Base-by-base conservation (phyloP, 495 filamentous ascomycete species). In the Penicillium angulare region DNA sequence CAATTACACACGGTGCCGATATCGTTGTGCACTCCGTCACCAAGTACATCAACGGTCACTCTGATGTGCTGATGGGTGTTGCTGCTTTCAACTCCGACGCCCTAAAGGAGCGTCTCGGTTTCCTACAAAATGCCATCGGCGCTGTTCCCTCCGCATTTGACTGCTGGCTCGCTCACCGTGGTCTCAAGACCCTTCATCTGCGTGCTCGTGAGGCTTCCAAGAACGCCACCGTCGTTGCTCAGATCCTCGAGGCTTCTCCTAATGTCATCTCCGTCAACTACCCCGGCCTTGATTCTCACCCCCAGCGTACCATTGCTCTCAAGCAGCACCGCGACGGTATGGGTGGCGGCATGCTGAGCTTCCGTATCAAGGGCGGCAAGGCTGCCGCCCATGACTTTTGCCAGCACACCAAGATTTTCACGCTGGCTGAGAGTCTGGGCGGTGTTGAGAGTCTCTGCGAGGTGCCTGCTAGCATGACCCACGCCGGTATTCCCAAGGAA, bases 21-120 rank as follows among this genome's bases (percentile, higher is more conserved):
- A 91, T 99, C 39, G 93, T 97, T 35, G 85, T 97, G n/a, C 93
- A 99, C 77, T 92, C 87, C 32, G 93, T 99, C n/a, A 99, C 93
- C 7, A 99, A 99, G 70, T 99, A 97, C 73, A 97, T 99, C 69
- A 99, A 99, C 65, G 93, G 93, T 6, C 93, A 99, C 72, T 86
- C 82, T 9, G 92, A 99, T 66, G 93, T 99, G n/a, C 79, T 96
- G 44, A 99, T 99, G 93, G 93, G 93, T 50, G 85, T 89, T 26
- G 90, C 90, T 16, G 93, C 93, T n/a, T 96, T 95, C 81, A 97
- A 93, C 76, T 86, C 86, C 5, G 82, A 89, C 10, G 76, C 78
- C 5, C 74, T 99, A 45, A 83, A 84, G 55, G 80, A 88, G 52
- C 81, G 87, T 22, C 82, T 97, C 24, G 69, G 80, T 22, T 99